Conservation (phyloP, 257 asterid species). For the Plantago elongata region DNA sequence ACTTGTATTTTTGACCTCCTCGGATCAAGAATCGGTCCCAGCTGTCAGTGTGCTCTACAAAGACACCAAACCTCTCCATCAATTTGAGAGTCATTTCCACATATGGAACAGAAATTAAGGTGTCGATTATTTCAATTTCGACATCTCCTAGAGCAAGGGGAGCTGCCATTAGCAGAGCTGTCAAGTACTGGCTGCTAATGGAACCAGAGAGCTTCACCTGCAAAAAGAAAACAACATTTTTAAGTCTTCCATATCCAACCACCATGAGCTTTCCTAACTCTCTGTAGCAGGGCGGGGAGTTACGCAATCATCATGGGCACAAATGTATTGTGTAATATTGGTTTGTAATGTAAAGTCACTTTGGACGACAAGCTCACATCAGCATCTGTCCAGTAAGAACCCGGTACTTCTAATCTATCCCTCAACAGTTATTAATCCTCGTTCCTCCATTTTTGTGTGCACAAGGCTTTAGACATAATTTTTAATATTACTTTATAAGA, state of each 20-base stretch:
- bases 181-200: slow-evolving; percentile 88
- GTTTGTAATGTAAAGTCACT: too few species aligned
- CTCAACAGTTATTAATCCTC: too few species aligned
- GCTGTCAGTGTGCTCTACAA: slow-evolving; percentile 70
- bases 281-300: too few species aligned
- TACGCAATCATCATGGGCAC: too few species aligned
- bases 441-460: too few species aligned
- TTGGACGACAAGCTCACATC: too few species aligned
- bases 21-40: slow-evolving; percentile 81
- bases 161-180: slow-evolving; percentile 96
- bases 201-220: slow-evolving; percentile 99
- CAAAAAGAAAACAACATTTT: slow-evolving; percentile 10
- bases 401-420: too few species aligned
- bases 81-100: slow-evolving; percentile 95
- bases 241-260: neutral
- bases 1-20: slow-evolving; percentile 97
- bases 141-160: slow-evolving; percentile 87
- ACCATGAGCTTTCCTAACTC: neutral
- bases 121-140: slow-evolving; percentile 88
- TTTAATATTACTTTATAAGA: too few species aligned
- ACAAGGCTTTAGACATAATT: too few species aligned
- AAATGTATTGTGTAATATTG: too few species aligned
- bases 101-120: slow-evolving; percentile 85
- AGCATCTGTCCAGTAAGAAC: too few species aligned
- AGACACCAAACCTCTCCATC: slow-evolving; percentile 95